These are phyloP conservation scores for Hypoxylon sp. DNA, from an alignment of 2,329 filamentous ascomycete genomes.

Conservation along the genomic window DNA sequence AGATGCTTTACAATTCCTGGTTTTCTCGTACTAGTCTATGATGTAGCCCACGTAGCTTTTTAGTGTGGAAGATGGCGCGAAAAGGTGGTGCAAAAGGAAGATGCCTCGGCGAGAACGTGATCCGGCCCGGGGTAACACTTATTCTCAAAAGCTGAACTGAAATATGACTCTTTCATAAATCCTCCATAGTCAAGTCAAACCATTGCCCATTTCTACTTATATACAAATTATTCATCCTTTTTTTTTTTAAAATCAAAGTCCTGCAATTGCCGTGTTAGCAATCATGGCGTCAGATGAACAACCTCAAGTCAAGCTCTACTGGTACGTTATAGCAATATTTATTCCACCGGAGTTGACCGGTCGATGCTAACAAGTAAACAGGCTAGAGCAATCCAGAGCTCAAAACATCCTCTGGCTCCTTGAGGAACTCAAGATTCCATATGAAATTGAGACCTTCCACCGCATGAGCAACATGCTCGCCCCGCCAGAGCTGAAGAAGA, in stretches of 20 bases:
- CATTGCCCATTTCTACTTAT: no score
- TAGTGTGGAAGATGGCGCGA: no score
- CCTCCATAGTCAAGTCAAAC: no score
- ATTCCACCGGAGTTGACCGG: neutral
- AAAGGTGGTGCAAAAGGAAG: slow-evolving; percentile 3
- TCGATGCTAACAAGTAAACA: slow-evolving; percentile 49
- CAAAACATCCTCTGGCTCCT: slow-evolving; percentile 88
- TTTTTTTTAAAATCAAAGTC: no score
- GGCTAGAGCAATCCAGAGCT: slow-evolving; percentile 84
- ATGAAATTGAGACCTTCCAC: slow-evolving; percentile 82
- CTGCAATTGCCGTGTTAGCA: slow-evolving; percentile 1
- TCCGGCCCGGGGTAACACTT: no score
- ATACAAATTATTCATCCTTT: no score
- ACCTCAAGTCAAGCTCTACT: slow-evolving; percentile 70
- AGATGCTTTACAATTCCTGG: no score
- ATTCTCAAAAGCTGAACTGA: slow-evolving; percentile 6
- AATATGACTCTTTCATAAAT: no score
- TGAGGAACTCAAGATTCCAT: slow-evolving; percentile 80
- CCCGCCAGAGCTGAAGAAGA: slow-evolving; percentile 75
- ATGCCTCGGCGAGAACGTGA: slow-evolving; percentile 31
- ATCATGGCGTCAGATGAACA: slow-evolving; percentile 46
- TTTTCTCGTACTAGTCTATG: slow-evolving; percentile 12
- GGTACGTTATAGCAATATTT: slow-evolving; percentile 53
- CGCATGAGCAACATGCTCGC: slow-evolving; percentile 72
- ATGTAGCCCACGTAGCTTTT: slow-evolving; percentile 18